phyloP scores from a whole-genome alignment of 805 yeast genomes.

The Saccharomyces kudriavzevii region DNA sequence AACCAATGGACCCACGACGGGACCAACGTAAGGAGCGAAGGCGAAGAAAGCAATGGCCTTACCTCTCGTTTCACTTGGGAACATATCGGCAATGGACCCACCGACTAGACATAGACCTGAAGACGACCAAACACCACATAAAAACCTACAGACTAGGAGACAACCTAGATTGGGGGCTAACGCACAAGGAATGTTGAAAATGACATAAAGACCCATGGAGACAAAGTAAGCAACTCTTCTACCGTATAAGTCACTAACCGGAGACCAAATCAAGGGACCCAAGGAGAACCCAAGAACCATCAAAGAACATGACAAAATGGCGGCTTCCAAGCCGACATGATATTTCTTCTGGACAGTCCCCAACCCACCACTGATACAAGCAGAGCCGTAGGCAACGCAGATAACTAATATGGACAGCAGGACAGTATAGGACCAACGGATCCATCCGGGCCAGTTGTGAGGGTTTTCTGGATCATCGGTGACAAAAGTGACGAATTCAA shows the following conservation, averaged over 20 bases:
- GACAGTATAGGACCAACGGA: slow-evolving; percentile 61
- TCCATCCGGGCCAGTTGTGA: slow-evolving; percentile 60
- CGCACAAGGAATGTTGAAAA: slow-evolving; percentile 85
- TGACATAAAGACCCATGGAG: slow-evolving; percentile 63
- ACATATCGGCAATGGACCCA: slow-evolving; percentile 86
- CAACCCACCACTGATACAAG: slow-evolving; percentile 82
- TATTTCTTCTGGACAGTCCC: slow-evolving; percentile 57
- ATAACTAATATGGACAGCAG: slow-evolving; percentile 65
- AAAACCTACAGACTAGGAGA: slow-evolving; percentile 70
- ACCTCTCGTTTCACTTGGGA: slow-evolving; percentile 71
- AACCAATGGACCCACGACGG: slow-evolving; percentile 81
- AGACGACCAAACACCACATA: slow-evolving; percentile 79
- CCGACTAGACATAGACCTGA: slow-evolving; percentile 83
- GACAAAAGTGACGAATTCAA: slow-evolving; percentile 77
- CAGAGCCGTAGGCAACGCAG: slow-evolving; percentile 88
- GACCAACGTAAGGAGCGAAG: slow-evolving; percentile 89
- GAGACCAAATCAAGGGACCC: slow-evolving; percentile 88
- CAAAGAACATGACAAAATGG: slow-evolving; percentile 69
- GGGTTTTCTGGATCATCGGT: slow-evolving; percentile 84
- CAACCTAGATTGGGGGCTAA: slow-evolving; percentile 76
- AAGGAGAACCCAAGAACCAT: slow-evolving; percentile 85
- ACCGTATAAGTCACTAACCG: slow-evolving; percentile 77
- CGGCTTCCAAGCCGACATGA: slow-evolving; percentile 68
- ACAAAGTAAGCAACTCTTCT: slow-evolving; percentile 75
- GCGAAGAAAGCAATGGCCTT: slow-evolving; percentile 86